Conservation (phyloP, 805 yeast genomes). For the Metschnikowia kunwiensis region DNA sequence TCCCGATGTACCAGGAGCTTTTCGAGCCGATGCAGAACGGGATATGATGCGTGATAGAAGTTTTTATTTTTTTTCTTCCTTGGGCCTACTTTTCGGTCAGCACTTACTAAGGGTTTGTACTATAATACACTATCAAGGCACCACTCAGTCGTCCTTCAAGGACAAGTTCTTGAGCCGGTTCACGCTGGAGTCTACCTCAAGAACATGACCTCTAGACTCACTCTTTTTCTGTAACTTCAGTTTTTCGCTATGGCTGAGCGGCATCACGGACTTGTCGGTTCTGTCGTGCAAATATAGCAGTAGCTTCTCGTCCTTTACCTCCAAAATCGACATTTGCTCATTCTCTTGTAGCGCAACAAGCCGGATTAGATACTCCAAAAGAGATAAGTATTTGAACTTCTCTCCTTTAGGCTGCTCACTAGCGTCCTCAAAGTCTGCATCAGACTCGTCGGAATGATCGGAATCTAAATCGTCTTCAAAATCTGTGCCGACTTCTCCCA, state of each 20-base stretch:
- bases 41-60: constrained; percentile 1
- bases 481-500: constrained; percentile 20
- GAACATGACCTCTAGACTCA: constrained; percentile 17
- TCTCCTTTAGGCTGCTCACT: not conserved
- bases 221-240: constrained; percentile 10
- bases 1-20: constrained; percentile 18
- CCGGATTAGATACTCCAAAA: constrained; percentile 62
- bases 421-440: constrained; percentile 10
- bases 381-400: constrained; percentile 42
- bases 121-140: no score
- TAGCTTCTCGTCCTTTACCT: constrained; percentile 65
- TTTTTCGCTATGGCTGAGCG: constrained; percentile 18
- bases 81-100: no score
- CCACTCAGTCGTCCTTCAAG: constrained; percentile 15
- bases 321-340: constrained; percentile 52
- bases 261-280: constrained; percentile 22
- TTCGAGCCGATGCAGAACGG: constrained; percentile 10
- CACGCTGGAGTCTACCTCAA: constrained; percentile 32
- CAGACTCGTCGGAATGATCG: constrained; percentile 25
- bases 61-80: not conserved
- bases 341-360: constrained; percentile 57
- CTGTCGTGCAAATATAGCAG: constrained; percentile 62
- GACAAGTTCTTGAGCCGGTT: constrained; percentile 31
- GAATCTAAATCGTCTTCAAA: constrained; percentile 17
- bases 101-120: no score